Evolutionary conservation across 2,329 filamentous ascomycete genomes (phyloP).

Genomic region (Hypoxylon sp.): DNA sequence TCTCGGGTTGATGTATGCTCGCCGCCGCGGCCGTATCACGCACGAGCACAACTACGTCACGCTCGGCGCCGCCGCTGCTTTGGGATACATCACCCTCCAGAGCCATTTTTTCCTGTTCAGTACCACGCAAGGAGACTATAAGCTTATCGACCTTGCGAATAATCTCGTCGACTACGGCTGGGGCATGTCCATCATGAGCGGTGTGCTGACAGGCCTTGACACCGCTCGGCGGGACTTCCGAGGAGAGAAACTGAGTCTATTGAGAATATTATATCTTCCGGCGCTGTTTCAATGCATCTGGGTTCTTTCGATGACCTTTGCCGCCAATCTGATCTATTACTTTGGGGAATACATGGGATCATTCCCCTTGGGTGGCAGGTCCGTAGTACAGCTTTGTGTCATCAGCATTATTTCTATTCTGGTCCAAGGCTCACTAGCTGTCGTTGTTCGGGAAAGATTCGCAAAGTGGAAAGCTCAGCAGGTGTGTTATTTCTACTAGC

Average conservation of each 20-base stretch:
- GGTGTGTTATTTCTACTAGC: not conserved
- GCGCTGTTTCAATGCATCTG: constrained; percentile 38
- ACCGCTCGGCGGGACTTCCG: constrained; percentile 30
- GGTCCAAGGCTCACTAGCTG: not conserved
- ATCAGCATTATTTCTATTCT: not conserved
- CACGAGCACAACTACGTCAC: constrained; percentile 31
- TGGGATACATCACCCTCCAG: constrained; percentile 43
- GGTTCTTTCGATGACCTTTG: constrained; percentile 29
- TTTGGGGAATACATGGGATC: not conserved
- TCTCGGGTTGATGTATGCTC: constrained; percentile 29
- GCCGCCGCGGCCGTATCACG: constrained; percentile 28
- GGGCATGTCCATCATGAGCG: constrained; percentile 34
- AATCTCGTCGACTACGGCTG: constrained; percentile 21
- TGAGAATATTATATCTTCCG: constrained; percentile 28
- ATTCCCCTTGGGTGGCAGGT: not conserved
- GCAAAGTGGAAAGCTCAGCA: not conserved
- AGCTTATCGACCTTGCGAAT: constrained; percentile 1
- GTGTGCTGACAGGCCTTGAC: constrained; percentile 34
- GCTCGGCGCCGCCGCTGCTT: constrained; percentile 27
- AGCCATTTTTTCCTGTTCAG: constrained; percentile 40
- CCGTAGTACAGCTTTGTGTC: not conserved
- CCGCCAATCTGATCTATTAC: not conserved
- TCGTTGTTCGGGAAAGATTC: not conserved
- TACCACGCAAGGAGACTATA: constrained; percentile 8
- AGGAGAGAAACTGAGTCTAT: constrained; percentile 15